Evolutionary conservation across 2,329 filamentous ascomycete genomes (phyloP).

Genomic region (Aspergillus novofumigatus): DNA sequence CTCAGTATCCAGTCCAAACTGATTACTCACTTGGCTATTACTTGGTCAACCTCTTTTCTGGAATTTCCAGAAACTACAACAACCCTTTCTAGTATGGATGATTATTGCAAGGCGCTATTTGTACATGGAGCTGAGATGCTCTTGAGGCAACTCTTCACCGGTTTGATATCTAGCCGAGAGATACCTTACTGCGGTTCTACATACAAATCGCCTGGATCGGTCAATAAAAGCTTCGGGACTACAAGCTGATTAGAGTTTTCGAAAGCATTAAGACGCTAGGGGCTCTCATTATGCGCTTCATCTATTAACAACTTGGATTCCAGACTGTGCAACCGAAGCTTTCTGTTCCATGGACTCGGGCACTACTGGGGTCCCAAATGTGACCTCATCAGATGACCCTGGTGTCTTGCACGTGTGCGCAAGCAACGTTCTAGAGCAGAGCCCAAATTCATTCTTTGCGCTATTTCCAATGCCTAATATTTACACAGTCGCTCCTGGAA

Average conservation of each 20-base stretch:
- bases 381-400: background rate
- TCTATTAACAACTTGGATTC: background rate
- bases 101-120: background rate
- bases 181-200: background rate
- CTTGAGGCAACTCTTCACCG: background rate
- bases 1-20: background rate
- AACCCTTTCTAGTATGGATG: background rate
- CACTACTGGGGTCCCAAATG: background rate
- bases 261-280: background rate
- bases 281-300: background rate
- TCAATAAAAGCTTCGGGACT: background rate
- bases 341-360: background rate
- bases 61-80: background rate
- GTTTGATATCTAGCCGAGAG: background rate
- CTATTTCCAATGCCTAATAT: background rate
- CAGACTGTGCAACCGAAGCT: background rate
- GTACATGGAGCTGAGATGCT: background rate
- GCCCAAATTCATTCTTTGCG: background rate
- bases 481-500: background rate
- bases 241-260: background rate
- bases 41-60: background rate
- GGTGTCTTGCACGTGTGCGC: background rate
- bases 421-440: background rate
- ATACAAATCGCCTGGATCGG: background rate
- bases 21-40: background rate